These are phyloP conservation scores for Aspergillus clavatus DNA, from an alignment of 2,329 filamentous ascomycete genomes.

Conservation along the genomic window DNA sequence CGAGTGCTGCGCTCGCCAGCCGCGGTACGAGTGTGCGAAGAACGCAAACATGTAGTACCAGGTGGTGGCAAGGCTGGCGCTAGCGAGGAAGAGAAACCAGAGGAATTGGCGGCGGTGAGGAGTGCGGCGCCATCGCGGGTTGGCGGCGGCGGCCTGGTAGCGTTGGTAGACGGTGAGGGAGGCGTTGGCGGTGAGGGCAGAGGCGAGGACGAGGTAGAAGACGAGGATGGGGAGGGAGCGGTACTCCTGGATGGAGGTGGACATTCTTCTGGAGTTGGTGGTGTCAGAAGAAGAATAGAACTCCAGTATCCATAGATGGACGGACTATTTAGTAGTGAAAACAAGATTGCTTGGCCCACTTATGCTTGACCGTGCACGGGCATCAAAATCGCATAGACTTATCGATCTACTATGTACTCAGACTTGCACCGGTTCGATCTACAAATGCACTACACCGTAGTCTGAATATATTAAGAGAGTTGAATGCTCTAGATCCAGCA, in stretches of 20 bases:
- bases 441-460: no score
- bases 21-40: conserved; percentile 46
- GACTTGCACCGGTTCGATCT: no score
- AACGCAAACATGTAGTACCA: conserved; percentile 44
- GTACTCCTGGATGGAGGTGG: background rate
- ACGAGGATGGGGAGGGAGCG: background rate
- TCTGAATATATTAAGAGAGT: background rate
- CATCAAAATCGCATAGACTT: no score
- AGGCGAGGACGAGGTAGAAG: background rate
- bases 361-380: no score
- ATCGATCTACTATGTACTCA: no score
- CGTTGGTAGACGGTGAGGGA: background rate
- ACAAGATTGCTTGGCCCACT: background rate
- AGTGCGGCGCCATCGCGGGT: background rate
- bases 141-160: background rate
- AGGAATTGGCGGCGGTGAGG: background rate
- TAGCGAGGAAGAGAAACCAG: background rate
- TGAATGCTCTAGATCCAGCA: background rate
- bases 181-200: background rate
- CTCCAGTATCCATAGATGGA: no score
- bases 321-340: background rate
- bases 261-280: background rate
- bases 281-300: no score
- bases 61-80: conserved; percentile 19
- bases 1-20: conserved; percentile 41